phyloP scores from a whole-genome alignment of 2,329 filamentous ascomycete genomes.

The Nigrograna mackinnonii region DNA sequence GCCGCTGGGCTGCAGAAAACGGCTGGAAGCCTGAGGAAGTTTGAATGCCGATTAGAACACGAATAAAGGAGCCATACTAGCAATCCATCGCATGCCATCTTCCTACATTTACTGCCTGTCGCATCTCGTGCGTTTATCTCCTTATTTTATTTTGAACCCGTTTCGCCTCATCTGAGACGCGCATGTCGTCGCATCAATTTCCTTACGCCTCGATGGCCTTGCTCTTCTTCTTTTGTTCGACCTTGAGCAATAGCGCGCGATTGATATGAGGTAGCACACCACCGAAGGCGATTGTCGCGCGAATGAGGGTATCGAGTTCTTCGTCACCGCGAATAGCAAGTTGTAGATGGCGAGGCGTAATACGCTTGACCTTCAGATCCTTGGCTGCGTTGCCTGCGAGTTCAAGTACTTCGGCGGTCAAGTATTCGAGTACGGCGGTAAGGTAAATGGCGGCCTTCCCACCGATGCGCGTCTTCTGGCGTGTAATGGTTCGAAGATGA shows the following conservation, averaged over 20 bases:
- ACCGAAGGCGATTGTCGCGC: constrained; percentile 96
- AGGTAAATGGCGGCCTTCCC: constrained; percentile 99
- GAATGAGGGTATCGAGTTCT: constrained; percentile 95
- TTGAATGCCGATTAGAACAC: not conserved
- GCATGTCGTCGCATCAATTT: not conserved
- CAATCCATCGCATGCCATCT: not conserved
- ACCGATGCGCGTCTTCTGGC: constrained; percentile 99
- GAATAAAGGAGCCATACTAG: not conserved
- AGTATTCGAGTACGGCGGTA: constrained; percentile 95
- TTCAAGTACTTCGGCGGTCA: constrained; percentile 97
- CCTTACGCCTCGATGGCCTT: constrained; percentile 47
- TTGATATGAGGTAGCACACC: constrained; percentile 99
- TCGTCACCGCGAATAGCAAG: constrained; percentile 98
- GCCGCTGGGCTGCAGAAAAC: too few species aligned
- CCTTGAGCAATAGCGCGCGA: constrained; percentile 91
- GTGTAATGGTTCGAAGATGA: constrained; percentile 98
- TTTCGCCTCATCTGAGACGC: too few species aligned
- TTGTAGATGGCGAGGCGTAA: constrained; percentile 95
- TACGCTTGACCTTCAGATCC: constrained; percentile 99
- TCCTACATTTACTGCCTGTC: not conserved
- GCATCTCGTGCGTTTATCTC: constrained; percentile 1
- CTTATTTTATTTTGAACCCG: not conserved
- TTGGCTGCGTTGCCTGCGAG: constrained; percentile 98
- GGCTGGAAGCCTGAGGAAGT: not conserved
- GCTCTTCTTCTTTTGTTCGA: constrained; percentile 98